A percentile compares a stretch with the other conserved stretches of the same genome.
phyloP scores from a whole-genome alignment of 345 rosid species.

The Balakata baccata region DNA sequence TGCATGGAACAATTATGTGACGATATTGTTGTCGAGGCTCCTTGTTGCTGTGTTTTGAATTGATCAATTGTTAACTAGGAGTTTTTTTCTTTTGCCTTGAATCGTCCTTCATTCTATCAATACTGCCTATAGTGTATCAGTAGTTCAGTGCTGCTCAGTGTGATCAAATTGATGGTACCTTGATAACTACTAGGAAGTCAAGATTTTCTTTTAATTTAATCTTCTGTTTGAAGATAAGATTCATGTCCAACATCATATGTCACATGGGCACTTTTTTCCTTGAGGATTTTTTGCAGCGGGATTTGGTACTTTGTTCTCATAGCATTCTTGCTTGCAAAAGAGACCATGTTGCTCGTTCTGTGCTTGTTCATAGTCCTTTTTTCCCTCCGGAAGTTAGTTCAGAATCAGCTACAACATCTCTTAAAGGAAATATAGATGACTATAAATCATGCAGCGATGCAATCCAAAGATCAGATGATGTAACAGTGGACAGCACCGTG shows the following conservation, averaged over 20 bases:
- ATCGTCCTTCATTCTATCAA: too few relatives aligned
- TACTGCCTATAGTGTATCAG: too few relatives aligned
- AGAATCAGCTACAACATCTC: slow-evolving; percentile 91
- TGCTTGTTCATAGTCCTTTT: slow-evolving; percentile 45
- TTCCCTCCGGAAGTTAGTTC: slow-evolving; percentile 63
- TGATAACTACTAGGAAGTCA: too few relatives aligned
- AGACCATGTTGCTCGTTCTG: slow-evolving; percentile 52
- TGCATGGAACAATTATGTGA: too few relatives aligned
- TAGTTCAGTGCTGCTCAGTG: too few relatives aligned
- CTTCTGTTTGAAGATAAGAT: background rate
- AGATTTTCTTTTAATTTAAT: too few relatives aligned
- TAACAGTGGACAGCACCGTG: slow-evolving; percentile 71
- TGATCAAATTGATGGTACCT: too few relatives aligned
- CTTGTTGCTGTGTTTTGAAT: background rate
- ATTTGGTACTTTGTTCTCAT: slow-evolving; percentile 74
- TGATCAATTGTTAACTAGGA: too few relatives aligned
- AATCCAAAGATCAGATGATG: slow-evolving; percentile 86
- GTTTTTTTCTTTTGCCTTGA: too few relatives aligned
- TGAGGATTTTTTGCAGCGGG: slow-evolving; percentile 59
- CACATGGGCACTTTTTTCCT: background rate
- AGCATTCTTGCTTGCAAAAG: slow-evolving; percentile 71
- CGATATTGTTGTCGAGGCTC: background rate
- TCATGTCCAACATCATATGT: background rate
- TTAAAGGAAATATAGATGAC: slow-evolving; percentile 55
- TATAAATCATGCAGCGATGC: slow-evolving; percentile 71